These are phyloP conservation scores for Pterocarpus macrocarpus DNA, from an alignment of 306 rosid genomes.

Conservation along the genomic window DNA sequence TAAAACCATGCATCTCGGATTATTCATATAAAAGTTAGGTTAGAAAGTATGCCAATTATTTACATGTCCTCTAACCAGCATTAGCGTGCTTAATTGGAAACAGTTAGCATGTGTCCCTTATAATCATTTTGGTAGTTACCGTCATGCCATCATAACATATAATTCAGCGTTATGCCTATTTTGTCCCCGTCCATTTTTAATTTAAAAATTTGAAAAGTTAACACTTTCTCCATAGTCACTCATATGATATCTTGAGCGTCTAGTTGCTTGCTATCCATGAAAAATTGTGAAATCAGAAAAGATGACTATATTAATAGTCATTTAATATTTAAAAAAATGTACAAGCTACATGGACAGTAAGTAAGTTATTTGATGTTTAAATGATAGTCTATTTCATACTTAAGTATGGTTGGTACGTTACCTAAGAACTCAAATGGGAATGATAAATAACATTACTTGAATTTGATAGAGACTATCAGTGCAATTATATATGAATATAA, in stretches of 20 bases:
- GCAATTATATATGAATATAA: too few species aligned
- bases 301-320: background rate
- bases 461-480: too few species aligned
- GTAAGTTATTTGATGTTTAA: background rate
- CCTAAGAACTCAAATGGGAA: background rate
- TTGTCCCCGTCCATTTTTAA: background rate
- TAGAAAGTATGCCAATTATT: background rate
- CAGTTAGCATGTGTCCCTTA: background rate
- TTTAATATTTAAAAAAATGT: background rate
- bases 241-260: background rate
- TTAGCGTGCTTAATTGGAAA: slow-evolving; percentile 6
- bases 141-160: slow-evolving; percentile 17
- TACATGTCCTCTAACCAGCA: background rate
- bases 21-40: background rate
- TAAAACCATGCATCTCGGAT: background rate
- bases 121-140: slow-evolving; percentile 37
- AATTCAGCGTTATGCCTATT: background rate
- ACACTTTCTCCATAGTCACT: background rate
- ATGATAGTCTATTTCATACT: background rate
- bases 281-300: background rate
- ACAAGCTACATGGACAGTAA: background rate
- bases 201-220: background rate
- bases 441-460: too few species aligned
- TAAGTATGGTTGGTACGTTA: background rate
- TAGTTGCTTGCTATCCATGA: background rate